Conservation (phyloP, 106 monocot genomes). For the Alisma plantagoaquatica region DNA sequence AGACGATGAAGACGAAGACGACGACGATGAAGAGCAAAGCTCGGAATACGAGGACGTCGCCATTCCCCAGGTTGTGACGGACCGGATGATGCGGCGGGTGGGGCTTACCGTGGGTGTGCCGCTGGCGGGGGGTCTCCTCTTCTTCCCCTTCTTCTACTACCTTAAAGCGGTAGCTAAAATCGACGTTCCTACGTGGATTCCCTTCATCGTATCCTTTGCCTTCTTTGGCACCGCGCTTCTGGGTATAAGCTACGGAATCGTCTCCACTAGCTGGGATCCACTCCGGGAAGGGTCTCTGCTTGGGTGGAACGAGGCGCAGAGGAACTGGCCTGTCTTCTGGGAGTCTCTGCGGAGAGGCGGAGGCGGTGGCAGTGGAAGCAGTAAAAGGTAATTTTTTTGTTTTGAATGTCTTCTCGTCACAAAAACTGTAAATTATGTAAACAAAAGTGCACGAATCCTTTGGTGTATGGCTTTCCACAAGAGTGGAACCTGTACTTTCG, state of each 20-base stretch:
- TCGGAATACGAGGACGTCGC: slow-evolving; percentile 28
- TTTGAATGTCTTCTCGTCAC: too few species aligned
- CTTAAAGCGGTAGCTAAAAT: slow-evolving; percentile 62
- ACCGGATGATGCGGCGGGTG: slow-evolving; percentile 87
- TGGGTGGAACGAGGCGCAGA: slow-evolving; percentile 83
- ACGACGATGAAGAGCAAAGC: slow-evolving; percentile 20
- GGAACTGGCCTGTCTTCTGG: slow-evolving; percentile 98
- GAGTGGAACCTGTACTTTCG: too few species aligned
- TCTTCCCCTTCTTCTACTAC: slow-evolving; percentile 98
- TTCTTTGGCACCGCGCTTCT: slow-evolving; percentile 89
- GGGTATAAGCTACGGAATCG: slow-evolving; percentile 89
- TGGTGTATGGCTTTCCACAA: too few species aligned
- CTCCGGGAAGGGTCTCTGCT: slow-evolving; percentile 75
- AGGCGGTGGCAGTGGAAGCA: slow-evolving; percentile 1
- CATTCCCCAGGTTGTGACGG: slow-evolving; percentile 90
- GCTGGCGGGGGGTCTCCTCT: slow-evolving; percentile 49
- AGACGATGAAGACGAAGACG: slow-evolving; percentile 4
- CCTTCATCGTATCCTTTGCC: slow-evolving; percentile 80
- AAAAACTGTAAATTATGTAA: too few species aligned
- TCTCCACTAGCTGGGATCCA: slow-evolving; percentile 97
- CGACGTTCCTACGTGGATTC: slow-evolving; percentile 89
- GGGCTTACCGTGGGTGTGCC: slow-evolving; percentile 79
- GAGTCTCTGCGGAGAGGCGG: slow-evolving; percentile 49
- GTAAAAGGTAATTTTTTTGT: background rate
- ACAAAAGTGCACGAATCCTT: too few species aligned